Percentiles rank a stretch among this genome's conserved stretches.
These are phyloP conservation scores for Plasmodium berghei DNA, from an alignment of 169 alveolate species.

Conservation along the genomic window DNA sequence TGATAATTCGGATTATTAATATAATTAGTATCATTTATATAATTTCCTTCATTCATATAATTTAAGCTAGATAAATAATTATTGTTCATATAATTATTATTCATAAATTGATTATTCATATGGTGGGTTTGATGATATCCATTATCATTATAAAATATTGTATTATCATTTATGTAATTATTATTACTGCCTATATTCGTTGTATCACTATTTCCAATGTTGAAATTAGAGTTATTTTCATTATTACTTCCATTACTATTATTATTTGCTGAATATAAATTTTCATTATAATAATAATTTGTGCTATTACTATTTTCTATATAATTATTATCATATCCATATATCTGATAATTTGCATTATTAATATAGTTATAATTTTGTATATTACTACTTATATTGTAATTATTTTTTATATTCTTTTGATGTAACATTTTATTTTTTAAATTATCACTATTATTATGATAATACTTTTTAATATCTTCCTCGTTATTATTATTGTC, in stretches of 20 bases:
- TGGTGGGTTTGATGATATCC: conserved; percentile 41
- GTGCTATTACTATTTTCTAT: background rate
- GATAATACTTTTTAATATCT: background rate
- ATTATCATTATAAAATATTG: conserved; percentile 28
- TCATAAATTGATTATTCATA: conserved; percentile 25
- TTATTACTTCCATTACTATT: conserved; percentile 30
- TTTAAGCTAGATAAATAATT: conserved; percentile 17
- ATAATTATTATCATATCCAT: conserved; percentile 18
- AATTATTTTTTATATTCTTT: too few relatives aligned
- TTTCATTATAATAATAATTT: conserved; percentile 33
- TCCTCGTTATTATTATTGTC: background rate
- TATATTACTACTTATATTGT: background rate
- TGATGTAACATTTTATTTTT: too few relatives aligned
- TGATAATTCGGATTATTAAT: conserved; percentile 9
- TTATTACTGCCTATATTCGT: conserved; percentile 18
- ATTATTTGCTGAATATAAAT: conserved; percentile 15
- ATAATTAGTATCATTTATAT: conserved; percentile 13
- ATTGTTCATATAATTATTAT: conserved; percentile 29
- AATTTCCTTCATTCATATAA: conserved; percentile 22
- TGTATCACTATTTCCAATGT: conserved; percentile 16
- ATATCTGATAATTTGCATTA: background rate
- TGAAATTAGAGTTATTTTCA: conserved; percentile 7
- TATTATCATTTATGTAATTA: conserved; percentile 39
- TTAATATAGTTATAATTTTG: background rate
- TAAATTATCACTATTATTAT: background rate